phyloP scores from a whole-genome alignment of 805 yeast genomes.

The Ogataea trehalophila region DNA sequence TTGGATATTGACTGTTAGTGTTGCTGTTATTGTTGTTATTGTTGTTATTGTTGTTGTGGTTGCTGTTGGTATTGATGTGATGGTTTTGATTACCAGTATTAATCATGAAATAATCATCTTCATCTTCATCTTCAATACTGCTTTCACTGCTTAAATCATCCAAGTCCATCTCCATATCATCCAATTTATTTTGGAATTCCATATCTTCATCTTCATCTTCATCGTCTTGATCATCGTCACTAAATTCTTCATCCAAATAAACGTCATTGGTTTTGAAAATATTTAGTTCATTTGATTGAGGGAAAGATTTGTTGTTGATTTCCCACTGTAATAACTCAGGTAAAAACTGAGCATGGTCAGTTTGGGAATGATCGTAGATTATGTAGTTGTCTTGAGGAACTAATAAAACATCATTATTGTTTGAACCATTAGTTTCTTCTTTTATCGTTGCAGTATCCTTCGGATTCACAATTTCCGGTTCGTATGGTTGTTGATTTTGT shows the following conservation, averaged over 20 bases:
- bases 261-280: constrained; percentile 29
- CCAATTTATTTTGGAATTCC: constrained; percentile 20
- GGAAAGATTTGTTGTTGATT: constrained; percentile 23
- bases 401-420: constrained; percentile 24
- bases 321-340: constrained; percentile 27
- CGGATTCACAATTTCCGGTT: constrained; percentile 7
- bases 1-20: constrained; percentile 1
- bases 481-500: not conserved
- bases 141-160: constrained; percentile 26
- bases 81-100: constrained; percentile 4
- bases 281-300: constrained; percentile 29
- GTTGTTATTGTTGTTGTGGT: not conserved
- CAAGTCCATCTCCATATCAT: constrained; percentile 29
- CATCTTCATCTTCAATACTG: constrained; percentile 21
- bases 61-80: not conserved
- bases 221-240: constrained; percentile 30
- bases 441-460: constrained; percentile 8
- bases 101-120: constrained; percentile 16
- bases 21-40: not conserved
- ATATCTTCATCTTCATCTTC: constrained; percentile 25
- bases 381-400: constrained; percentile 29
- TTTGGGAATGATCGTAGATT: constrained; percentile 20
- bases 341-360: constrained; percentile 21
- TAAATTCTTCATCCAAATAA: constrained; percentile 25
- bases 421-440: constrained; percentile 1